Conservation (phyloP, 306 rosid species). For the Lablab purpureus region DNA sequence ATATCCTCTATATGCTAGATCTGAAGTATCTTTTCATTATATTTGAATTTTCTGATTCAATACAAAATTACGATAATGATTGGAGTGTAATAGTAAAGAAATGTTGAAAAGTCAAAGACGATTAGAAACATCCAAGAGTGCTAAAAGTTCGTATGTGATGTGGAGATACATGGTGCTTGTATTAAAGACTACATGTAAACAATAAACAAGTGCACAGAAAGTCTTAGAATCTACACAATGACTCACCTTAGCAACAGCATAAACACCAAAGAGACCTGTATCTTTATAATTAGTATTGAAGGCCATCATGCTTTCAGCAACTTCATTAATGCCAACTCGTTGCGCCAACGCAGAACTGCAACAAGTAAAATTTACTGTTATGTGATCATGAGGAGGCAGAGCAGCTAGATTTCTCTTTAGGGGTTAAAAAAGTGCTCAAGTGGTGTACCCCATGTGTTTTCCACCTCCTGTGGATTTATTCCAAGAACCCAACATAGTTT, state of each 20-base stretch:
- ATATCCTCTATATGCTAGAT: too few species aligned
- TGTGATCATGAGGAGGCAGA: not conserved
- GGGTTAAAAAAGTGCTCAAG: slow-evolving; percentile 10
- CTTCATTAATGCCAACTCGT: slow-evolving; percentile 47
- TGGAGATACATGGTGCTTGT: not conserved
- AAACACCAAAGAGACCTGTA: slow-evolving; percentile 44
- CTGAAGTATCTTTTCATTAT: too few species aligned
- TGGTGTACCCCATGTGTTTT: slow-evolving; percentile 88
- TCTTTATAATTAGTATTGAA: slow-evolving; percentile 46
- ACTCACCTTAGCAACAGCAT: slow-evolving; percentile 47
- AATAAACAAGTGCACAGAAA: not conserved
- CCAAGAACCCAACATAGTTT: slow-evolving; percentile 90
- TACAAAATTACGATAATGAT: not conserved
- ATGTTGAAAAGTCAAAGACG: not conserved
- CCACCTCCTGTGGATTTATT: slow-evolving; percentile 76
- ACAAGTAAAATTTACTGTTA: slow-evolving; percentile 18
- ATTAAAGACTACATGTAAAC: not conserved
- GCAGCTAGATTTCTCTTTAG: slow-evolving; percentile 2
- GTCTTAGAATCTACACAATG: not conserved
- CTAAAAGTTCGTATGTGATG: not conserved
- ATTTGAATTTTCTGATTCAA: too few species aligned
- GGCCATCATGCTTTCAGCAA: slow-evolving; percentile 48
- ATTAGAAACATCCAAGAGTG: slow-evolving; percentile 18
- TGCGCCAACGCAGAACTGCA: slow-evolving; percentile 46
- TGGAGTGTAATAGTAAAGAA: not conserved